These are phyloP conservation scores for Suillus tomentosus DNA, from an alignment of 768 basidiomycete species.

Conservation along the genomic window DNA sequence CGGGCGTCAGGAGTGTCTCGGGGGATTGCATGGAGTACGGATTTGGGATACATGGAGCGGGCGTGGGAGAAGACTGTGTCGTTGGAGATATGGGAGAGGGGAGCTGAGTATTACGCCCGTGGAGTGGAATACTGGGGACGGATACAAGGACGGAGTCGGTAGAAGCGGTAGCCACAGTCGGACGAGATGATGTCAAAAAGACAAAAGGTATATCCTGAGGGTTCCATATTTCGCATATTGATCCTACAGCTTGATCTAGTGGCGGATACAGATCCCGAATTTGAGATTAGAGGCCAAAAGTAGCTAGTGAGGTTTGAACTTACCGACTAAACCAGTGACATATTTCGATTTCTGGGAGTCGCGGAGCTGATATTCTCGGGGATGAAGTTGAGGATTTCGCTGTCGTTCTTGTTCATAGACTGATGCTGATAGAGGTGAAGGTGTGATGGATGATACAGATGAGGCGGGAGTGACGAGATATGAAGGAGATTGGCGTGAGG, in stretches of 20 bases:
- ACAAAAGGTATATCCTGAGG: constrained; percentile 70
- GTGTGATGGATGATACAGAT: constrained; percentile 49
- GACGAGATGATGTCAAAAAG: constrained; percentile 45
- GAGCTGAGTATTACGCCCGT: constrained; percentile 43
- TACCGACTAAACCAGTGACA: constrained; percentile 70
- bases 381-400: constrained; percentile 35
- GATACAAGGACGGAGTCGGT: constrained; percentile 9
- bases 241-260: constrained; percentile 78
- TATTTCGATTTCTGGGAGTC: constrained; percentile 62
- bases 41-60: constrained; percentile 32
- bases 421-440: constrained; percentile 39
- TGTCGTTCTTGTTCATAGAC: constrained; percentile 38
- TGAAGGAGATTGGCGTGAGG: constrained; percentile 37
- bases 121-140: constrained; percentile 11
- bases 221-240: constrained; percentile 78
- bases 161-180: constrained; percentile 22
- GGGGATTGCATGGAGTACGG: constrained; percentile 27
- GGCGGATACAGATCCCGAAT: constrained; percentile 15
- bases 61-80: constrained; percentile 37
- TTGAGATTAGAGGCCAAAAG: constrained; percentile 17
- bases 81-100: constrained; percentile 58
- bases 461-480: constrained; percentile 63
- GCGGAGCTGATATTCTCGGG: constrained; percentile 39
- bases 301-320: constrained; percentile 30
- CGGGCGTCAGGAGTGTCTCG: constrained; percentile 15